phyloP scores from a whole-genome alignment of 2,329 filamentous ascomycete species.

The Arthrobotrys sinensis region DNA sequence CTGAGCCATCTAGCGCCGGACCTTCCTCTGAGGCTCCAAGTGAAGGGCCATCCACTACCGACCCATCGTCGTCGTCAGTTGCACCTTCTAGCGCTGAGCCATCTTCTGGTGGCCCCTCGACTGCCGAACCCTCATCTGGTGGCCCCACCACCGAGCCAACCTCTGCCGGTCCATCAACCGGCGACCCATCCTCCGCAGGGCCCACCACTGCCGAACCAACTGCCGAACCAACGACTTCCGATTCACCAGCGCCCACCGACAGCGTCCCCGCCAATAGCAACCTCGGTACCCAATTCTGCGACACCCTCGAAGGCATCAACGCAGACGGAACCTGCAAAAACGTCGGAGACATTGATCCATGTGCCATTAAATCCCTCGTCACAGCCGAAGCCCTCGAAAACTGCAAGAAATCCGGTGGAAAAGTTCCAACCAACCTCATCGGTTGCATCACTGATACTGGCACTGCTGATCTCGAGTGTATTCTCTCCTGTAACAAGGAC shows the following conservation, averaged over 20 bases:
- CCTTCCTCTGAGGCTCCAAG: too few species aligned
- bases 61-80: not conserved
- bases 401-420: slow-evolving; percentile 38
- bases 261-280: slow-evolving; percentile 5
- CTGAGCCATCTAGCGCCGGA: not conserved
- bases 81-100: not conserved
- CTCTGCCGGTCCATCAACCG: slow-evolving; percentile 1
- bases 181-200: not conserved
- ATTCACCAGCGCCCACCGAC: not conserved
- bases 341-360: slow-evolving; percentile 43
- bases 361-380: slow-evolving; percentile 28
- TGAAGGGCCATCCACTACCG: slow-evolving; percentile 1
- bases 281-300: slow-evolving; percentile 39
- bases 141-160: not conserved
- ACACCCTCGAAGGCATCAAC: slow-evolving; percentile 33
- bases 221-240: not conserved
- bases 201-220: not conserved
- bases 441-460: slow-evolving; percentile 42
- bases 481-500: slow-evolving; percentile 43
- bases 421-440: slow-evolving; percentile 41
- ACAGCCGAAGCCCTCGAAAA: slow-evolving; percentile 20
- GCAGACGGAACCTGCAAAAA: slow-evolving; percentile 30
- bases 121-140: not conserved
- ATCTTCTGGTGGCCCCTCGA: not conserved
- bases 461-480: slow-evolving; percentile 31